Base-by-base conservation (phyloP, 2,329 filamentous ascomycete species). In the Fusarium pininemorale region DNA sequence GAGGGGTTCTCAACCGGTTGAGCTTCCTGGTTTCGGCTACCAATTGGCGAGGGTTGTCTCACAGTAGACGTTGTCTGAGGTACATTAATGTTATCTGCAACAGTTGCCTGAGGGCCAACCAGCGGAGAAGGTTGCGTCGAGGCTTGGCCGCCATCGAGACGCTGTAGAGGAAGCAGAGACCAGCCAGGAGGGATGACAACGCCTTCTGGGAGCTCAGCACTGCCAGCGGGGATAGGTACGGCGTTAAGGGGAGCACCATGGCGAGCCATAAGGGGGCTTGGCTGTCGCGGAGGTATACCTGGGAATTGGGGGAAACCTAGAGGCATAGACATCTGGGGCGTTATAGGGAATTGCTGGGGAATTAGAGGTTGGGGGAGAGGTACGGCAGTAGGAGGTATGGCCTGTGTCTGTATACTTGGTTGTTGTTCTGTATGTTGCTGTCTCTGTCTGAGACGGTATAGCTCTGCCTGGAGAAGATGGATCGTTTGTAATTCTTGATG, bases 401-500 rank as follows among this genome's bases (percentile, higher is more conserved):
- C 58, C n/a, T 69, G 73, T 45, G 44, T 18, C 39, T 72, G 74
- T 18, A 62, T 68, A n/a, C 70, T 63, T 75, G 80, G 72, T 68
- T 41, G 24, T 38, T 76, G 71, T 37, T 81, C 81, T 57, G 79
- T 79, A 30, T 76, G 75, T 62, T 81, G 83, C 41, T 83, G 83
- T 63, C 88, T 87, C 44, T 85, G 86, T 30, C 92, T 90, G 61
- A 95, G 84, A 68, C 92, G 88, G 39, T 89, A 85, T 56, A 96
- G 81, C 80, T 96, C 94, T 26, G 84, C 83, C 69, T 93, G 88
- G 69, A 96, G 85, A 22, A 90, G 83, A 59, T 91, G 88, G n/a
- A 95, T 84, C n/a, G 89, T 83, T 54, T 90, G 87, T 9, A 95
- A 80, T 79, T 96, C 93, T 39, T 91, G 88, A 57, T 93, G 89